These are phyloP conservation scores for Triticum monococcum DNA, from an alignment of 176 grass and related monocot genomes.

Conservation along the genomic window DNA sequence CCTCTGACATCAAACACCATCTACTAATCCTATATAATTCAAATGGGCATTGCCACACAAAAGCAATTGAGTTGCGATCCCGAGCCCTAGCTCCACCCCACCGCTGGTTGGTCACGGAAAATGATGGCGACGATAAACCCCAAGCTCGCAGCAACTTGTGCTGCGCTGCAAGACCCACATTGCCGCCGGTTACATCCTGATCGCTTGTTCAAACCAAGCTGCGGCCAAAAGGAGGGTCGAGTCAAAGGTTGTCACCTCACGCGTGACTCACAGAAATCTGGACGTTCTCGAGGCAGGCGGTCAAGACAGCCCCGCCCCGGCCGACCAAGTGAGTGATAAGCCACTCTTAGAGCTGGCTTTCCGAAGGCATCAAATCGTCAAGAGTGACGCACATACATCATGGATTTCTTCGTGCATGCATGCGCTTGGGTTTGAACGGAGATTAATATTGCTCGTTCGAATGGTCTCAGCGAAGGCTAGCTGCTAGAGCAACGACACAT, in stretches of 20 bases:
- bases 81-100: neutral
- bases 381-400: neutral
- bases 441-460: neutral
- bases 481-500: slow-evolving; percentile 43
- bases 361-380: neutral
- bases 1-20: too few relatives aligned
- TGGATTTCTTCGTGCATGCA: neutral
- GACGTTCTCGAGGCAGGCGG: slow-evolving; percentile 14
- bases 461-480: neutral
- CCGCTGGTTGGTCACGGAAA: neutral
- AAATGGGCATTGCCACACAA: too few relatives aligned
- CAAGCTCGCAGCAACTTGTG: neutral
- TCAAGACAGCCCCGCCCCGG: slow-evolving; percentile 34
- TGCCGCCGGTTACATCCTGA: neutral
- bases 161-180: neutral
- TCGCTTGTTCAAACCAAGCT: slow-evolving; percentile 38
- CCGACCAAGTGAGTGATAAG: slow-evolving; percentile 41
- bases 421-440: neutral
- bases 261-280: slow-evolving; percentile 33
- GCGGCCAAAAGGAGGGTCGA: neutral
- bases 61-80: neutral
- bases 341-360: slow-evolving; percentile 33
- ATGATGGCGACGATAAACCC: neutral
- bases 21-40: too few relatives aligned
- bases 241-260: slow-evolving; percentile 46